Percentiles rank a stretch among this genome's conserved stretches.
These are phyloP conservation scores for Aspergillus alliaceus DNA, from an alignment of 2,329 filamentous ascomycete species.

Conservation along the genomic window DNA sequence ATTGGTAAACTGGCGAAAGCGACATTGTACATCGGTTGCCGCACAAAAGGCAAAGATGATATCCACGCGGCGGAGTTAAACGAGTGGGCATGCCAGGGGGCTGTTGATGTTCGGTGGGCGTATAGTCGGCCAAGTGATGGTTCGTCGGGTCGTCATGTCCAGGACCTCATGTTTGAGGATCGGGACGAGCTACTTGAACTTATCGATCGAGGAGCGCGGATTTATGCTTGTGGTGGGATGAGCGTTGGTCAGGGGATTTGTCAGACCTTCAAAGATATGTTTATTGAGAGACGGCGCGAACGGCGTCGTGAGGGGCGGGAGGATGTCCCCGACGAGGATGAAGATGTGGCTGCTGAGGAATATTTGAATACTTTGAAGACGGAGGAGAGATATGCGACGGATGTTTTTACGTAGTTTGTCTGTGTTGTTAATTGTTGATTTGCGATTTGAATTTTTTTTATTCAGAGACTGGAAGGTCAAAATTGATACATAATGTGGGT, in stretches of 20 bases:
- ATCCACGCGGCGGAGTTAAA: constrained; percentile 37
- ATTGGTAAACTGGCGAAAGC: constrained; percentile 30
- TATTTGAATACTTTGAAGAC: constrained; percentile 30
- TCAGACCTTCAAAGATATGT: constrained; percentile 38
- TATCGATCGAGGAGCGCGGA: constrained; percentile 52
- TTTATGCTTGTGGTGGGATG: constrained; percentile 66
- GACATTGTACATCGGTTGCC: constrained; percentile 38
- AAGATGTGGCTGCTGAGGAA: constrained; percentile 27
- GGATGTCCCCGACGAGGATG: constrained; percentile 31
- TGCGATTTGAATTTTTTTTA: too few relatives aligned
- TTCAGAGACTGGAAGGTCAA: neutral
- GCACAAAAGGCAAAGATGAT: constrained; percentile 34
- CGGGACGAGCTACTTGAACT: constrained; percentile 45
- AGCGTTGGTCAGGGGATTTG: constrained; percentile 52
- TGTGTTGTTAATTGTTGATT: neutral
- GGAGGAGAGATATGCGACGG: constrained; percentile 59
- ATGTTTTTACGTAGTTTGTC: constrained; percentile 52
- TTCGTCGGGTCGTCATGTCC: constrained; percentile 54
- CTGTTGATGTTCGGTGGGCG: constrained; percentile 61
- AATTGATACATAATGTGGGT: neutral
- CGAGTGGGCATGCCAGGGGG: constrained; percentile 62
- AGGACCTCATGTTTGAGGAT: constrained; percentile 53
- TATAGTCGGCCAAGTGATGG: constrained; percentile 54
- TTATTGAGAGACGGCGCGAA: constrained; percentile 25
- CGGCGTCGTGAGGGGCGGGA: constrained; percentile 40